These are phyloP conservation scores for Mallotus repandus DNA, from an alignment of 441 rosid genomes.

Conservation along the genomic window DNA sequence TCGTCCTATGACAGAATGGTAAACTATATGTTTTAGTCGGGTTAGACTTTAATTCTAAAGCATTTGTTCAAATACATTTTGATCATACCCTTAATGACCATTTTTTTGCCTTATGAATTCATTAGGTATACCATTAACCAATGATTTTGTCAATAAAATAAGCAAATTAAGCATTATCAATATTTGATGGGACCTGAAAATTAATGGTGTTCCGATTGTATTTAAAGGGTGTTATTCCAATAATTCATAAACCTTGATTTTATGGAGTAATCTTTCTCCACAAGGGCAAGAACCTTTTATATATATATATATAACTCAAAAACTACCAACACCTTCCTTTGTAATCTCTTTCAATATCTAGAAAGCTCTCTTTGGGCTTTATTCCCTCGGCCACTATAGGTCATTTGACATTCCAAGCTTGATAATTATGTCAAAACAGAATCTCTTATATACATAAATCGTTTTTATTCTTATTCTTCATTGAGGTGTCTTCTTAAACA, in stretches of 20 bases:
- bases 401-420: slow-evolving; percentile 38
- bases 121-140: not conserved
- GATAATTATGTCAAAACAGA: slow-evolving; percentile 15
- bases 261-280: slow-evolving; percentile 8
- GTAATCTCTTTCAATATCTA: slow-evolving; percentile 11
- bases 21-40: too few relatives aligned
- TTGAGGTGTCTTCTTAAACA: slow-evolving; percentile 13
- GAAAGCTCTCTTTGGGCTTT: slow-evolving; percentile 26
- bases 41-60: not conserved
- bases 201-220: slow-evolving; percentile 8
- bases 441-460: slow-evolving; percentile 9
- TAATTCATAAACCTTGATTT: too few relatives aligned
- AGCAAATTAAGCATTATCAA: too few relatives aligned
- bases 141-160: too few relatives aligned
- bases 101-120: not conserved
- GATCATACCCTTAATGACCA: not conserved
- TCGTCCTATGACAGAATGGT: too few relatives aligned
- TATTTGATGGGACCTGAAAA: too few relatives aligned
- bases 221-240: not conserved
- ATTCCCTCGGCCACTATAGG: slow-evolving; percentile 33
- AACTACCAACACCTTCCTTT: not conserved
- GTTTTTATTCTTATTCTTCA: slow-evolving; percentile 29
- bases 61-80: slow-evolving; percentile 4
- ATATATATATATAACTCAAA: not conserved
- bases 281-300: not conserved